A percentile compares a stretch with the other conserved stretches of the same genome.
phyloP scores from a whole-genome alignment of 176 grass and related monocot genomes.

The Cenchrus purpureus region DNA sequence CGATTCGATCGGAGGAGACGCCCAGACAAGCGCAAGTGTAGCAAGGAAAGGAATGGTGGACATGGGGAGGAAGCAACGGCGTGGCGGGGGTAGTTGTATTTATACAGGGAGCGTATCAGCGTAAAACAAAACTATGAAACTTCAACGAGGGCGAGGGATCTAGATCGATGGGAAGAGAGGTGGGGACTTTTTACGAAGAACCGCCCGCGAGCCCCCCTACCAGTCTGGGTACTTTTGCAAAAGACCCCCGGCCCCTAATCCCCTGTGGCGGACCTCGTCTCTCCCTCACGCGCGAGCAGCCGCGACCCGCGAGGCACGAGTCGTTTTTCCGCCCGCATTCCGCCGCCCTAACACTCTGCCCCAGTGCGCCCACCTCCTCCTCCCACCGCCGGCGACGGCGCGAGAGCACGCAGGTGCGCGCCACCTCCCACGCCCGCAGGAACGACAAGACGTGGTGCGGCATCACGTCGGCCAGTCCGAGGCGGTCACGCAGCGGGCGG shows the following conservation, averaged over 20 bases:
- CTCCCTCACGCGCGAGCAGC: too few relatives aligned
- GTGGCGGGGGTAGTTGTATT: background rate
- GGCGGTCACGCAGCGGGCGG: background rate
- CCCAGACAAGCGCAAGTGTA: background rate
- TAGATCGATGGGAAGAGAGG: background rate
- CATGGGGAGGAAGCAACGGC: background rate
- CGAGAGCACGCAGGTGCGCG: background rate
- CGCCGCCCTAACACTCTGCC: too few relatives aligned
- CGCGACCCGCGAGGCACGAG: too few relatives aligned
- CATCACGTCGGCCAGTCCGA: background rate
- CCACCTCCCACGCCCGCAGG: background rate
- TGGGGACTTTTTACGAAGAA: background rate
- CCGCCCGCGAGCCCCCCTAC: too few relatives aligned
- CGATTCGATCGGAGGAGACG: constrained; percentile 31
- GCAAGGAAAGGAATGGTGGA: background rate
- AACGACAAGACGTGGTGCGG: background rate
- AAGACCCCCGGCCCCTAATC: too few relatives aligned
- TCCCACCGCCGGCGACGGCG: background rate
- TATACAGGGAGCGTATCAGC: background rate
- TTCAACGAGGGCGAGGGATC: too few relatives aligned
- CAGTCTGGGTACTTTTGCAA: too few relatives aligned
- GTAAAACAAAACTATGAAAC: too few relatives aligned
- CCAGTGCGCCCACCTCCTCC: too few relatives aligned
- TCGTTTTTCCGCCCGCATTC: too few relatives aligned
- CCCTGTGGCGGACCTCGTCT: too few relatives aligned